Evolutionary conservation across 768 basidiomycete species (phyloP).

Genomic region (Mycena rebaudengoi): DNA sequence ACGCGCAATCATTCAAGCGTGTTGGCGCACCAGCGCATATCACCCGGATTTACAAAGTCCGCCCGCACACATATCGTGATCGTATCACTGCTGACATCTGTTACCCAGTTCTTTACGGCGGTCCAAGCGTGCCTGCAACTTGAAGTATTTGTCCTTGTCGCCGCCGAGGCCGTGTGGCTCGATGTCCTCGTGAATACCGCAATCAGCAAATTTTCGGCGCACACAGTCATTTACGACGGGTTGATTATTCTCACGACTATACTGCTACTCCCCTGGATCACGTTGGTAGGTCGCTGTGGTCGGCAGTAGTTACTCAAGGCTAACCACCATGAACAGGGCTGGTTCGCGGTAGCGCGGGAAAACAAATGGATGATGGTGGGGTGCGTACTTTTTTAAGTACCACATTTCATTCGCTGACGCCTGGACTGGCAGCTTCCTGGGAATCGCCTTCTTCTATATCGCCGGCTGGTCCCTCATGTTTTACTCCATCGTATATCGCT

Average conservation of each 20-base stretch:
- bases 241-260: slow-evolving; percentile 54
- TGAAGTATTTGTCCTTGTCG: slow-evolving; percentile 58
- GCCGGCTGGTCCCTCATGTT: slow-evolving; percentile 54
- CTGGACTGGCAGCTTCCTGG: slow-evolving; percentile 56
- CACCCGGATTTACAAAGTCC: slow-evolving; percentile 58
- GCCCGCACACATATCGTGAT: not conserved
- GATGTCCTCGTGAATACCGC: slow-evolving; percentile 59
- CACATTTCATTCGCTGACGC: too few relatives aligned
- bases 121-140: slow-evolving; percentile 63
- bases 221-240: slow-evolving; percentile 52
- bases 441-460: slow-evolving; percentile 47
- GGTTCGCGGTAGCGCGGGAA: slow-evolving; percentile 61
- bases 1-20: slow-evolving; percentile 55
- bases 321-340: slow-evolving; percentile 48
- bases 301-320: not conserved
- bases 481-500: slow-evolving; percentile 53
- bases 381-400: too few relatives aligned
- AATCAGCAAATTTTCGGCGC: slow-evolving; percentile 50
- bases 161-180: slow-evolving; percentile 65
- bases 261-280: slow-evolving; percentile 60
- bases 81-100: not conserved
- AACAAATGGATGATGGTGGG: slow-evolving; percentile 48
- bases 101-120: slow-evolving; percentile 59
- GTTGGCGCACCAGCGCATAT: slow-evolving; percentile 62
- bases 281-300: slow-evolving; percentile 46